Evolutionary conservation across 257 asterid genomes (phyloP).

Genomic region (Leptodermis oblonga): DNA sequence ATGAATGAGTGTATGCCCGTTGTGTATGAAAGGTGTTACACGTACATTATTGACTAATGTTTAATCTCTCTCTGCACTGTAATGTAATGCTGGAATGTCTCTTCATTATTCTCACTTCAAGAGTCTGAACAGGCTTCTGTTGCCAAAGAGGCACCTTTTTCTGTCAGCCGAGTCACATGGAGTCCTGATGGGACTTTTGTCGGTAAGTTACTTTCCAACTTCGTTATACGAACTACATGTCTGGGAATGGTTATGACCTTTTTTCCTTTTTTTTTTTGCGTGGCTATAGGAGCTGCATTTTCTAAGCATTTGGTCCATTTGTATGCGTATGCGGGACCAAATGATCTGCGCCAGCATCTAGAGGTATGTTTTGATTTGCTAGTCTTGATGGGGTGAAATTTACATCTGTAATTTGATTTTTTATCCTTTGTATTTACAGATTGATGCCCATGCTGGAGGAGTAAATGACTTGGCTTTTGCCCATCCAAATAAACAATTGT

Average conservation of each 20-base stretch:
- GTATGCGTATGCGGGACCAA: conserved; percentile 77
- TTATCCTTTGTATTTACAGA: conserved; percentile 40
- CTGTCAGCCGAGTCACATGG: conserved; percentile 89
- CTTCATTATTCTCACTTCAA: conserved; percentile 23
- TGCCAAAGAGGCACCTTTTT: conserved; percentile 81
- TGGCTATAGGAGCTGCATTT: conserved; percentile 79
- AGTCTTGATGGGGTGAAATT: conserved; percentile 12
- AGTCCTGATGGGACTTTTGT: conserved; percentile 88
- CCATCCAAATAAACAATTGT: conserved; percentile 86
- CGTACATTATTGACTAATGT: background rate
- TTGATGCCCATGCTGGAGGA: conserved; percentile 90
- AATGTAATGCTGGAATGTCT: background rate
- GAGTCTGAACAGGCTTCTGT: conserved; percentile 69
- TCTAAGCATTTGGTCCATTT: conserved; percentile 87
- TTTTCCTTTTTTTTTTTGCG: conserved; percentile 20
- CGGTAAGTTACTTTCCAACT: conserved; percentile 43
- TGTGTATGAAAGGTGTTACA: background rate
- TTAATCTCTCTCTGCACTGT: background rate
- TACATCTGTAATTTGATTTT: conserved; percentile 17
- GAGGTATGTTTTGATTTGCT: conserved; percentile 48
- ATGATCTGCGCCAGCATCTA: conserved; percentile 79
- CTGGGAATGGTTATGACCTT: conserved; percentile 17
- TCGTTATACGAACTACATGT: conserved; percentile 7
- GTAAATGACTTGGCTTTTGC: conserved; percentile 96
- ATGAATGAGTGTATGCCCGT: background rate